Evolutionary conservation across 2,329 filamentous ascomycete genomes (phyloP), one percentile per base, ranked within the genome.

Genomic region (Xylaria sp.): DNA sequence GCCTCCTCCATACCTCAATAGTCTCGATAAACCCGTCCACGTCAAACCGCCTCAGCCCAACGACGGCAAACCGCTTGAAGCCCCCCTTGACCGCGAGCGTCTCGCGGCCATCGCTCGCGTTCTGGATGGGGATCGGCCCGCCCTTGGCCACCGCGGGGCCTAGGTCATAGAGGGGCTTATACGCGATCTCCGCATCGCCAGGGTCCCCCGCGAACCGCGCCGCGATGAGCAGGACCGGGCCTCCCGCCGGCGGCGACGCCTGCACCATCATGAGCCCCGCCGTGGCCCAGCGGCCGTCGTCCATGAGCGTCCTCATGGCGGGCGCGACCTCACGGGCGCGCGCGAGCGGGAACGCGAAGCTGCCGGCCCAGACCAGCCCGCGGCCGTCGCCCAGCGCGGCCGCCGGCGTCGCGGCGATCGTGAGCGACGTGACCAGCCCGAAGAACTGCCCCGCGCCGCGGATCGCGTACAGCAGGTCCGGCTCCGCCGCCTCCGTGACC

Each of bases 391-490:
- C 63, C 2, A 68, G 61, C 21, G 58, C 51, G 6, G 50, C 24
- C 16, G 69, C 26, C 11, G 62, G 61, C 44, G 61, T 54, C 7
- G 60, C 49, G 29, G 61, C 61, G 42, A 71, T 54, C 6, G 58
- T 63, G 11, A 74, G 60, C 22, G 64, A 39, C 1, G 67, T 71
- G 1, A 68, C 62, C 16, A 74, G 59, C 6, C 71, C 71, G 39
- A 74, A 73, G 47, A 65, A 67, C 19, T 71, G 69, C 6, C 64
- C 68, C 1, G 70, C 70, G 8, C 70, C 71, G 19, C 69, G 59
- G 48, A 74, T 65, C 2, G 66, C 71, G 20, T 60, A 73, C 24
- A 71, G 66, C 1, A 73, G 48, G 7, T 70, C 65, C 1, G 67
- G 59, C 20, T 68, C 49, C 7, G 41, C 37, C 7, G 61, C 62